phyloP scores from a whole-genome alignment of 441 rosid genomes.

The Mallotus repandus region DNA sequence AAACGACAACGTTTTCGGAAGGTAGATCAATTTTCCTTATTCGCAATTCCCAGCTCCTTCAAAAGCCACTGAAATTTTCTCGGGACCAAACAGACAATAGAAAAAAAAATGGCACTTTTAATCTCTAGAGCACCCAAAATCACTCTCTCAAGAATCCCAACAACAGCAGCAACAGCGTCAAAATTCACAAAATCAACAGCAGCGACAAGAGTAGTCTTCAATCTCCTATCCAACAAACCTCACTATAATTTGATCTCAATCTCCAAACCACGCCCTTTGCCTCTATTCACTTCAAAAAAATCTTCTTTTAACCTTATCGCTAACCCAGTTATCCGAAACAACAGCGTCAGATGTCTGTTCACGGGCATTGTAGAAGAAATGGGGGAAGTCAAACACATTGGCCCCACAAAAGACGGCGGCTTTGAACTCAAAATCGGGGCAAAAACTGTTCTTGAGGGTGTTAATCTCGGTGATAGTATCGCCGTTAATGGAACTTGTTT shows the following conservation, averaged over 20 bases:
- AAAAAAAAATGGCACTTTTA: slow-evolving; percentile 28
- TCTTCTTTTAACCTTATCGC: slow-evolving; percentile 14
- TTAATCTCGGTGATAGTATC: slow-evolving; percentile 77
- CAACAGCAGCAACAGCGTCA: not conserved
- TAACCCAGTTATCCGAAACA: slow-evolving; percentile 20
- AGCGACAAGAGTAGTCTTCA: not conserved
- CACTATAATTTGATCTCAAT: slow-evolving; percentile 23
- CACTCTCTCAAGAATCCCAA: slow-evolving; percentile 6
- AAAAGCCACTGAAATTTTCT: not conserved
- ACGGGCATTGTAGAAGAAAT: slow-evolving; percentile 87
- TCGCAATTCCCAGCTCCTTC: not conserved
- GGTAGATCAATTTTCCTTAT: not conserved
- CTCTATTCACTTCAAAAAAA: slow-evolving; percentile 26
- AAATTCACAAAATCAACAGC: not conserved
- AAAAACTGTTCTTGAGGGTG: slow-evolving; percentile 54
- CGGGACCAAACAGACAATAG: not conserved
- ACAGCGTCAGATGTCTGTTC: slow-evolving; percentile 52
- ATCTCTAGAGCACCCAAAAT: slow-evolving; percentile 24
- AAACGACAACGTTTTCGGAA: not conserved
- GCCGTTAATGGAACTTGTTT: slow-evolving; percentile 89
- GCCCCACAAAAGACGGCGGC: slow-evolving; percentile 53
- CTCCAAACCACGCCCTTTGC: slow-evolving; percentile 21
- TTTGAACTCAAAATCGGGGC: slow-evolving; percentile 59
- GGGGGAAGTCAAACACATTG: slow-evolving; percentile 60
- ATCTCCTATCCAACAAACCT: slow-evolving; percentile 12